phyloP scores from a whole-genome alignment of 306 rosid genomes.

The Fagus sylvatica region DNA sequence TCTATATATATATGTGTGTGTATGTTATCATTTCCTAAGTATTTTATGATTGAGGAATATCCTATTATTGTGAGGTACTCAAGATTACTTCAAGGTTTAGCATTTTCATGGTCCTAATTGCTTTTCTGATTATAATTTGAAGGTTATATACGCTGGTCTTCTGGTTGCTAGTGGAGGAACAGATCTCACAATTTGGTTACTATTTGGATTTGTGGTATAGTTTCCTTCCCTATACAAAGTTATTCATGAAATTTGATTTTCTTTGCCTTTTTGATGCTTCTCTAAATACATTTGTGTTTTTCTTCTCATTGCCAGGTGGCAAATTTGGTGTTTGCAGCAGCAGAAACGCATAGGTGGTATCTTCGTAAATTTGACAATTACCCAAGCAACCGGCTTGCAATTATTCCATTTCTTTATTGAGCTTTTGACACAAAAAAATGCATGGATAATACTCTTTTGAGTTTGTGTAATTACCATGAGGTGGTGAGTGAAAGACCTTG shows the following conservation, averaged over 20 bases:
- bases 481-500: neutral
- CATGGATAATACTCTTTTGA: neutral
- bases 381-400: slow-evolving; percentile 54
- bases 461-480: slow-evolving; percentile 12
- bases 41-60: neutral
- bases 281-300: neutral
- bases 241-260: slow-evolving; percentile 2
- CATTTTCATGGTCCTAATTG: neutral
- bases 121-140: slow-evolving; percentile 20
- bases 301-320: slow-evolving; percentile 51
- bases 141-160: slow-evolving; percentile 80
- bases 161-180: slow-evolving; percentile 81
- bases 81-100: neutral
- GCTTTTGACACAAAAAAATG: neutral
- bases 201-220: slow-evolving; percentile 78
- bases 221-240: slow-evolving; percentile 2
- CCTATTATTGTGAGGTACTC: neutral
- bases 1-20: neutral
- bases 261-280: neutral
- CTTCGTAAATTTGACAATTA: slow-evolving; percentile 69
- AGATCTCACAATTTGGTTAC: slow-evolving; percentile 76
- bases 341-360: slow-evolving; percentile 87
- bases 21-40: neutral
- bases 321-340: slow-evolving; percentile 70
- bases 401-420: slow-evolving; percentile 65